Base-by-base conservation (phyloP, 179 eudicot species). In the Actinidia polygama region DNA sequence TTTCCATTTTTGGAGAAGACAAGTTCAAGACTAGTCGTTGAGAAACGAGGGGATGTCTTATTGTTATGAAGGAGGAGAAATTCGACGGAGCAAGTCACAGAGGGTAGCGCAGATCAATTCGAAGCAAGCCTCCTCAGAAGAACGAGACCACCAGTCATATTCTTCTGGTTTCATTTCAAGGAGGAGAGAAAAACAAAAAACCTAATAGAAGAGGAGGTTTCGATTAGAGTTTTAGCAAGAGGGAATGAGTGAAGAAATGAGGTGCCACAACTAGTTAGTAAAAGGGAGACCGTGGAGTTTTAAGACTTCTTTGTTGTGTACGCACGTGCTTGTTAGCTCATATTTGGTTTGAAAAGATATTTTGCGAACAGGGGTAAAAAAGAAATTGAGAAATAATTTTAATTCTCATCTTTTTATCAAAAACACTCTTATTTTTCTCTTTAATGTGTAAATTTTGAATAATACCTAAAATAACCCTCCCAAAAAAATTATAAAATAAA, bases 111-210 rank as follows among this genome's bases (percentile, higher is more conserved):
- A 10, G 72, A 19, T 76, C 81, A 58, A 71, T 66, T 81, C 44
- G 79, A 77, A 11, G 74, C 73, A 19, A 82, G 62, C 58, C 64
- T 72, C 24, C 72, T 78, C 53, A 85, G 12, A 1, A 73, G 64
- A 14, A 62, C n/a, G 40, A 85, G 87, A 71, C 67, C 24, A n/a
- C 21, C 78, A 64, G 73, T 62, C 73, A 61, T 75, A 30, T 85
- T 26, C 6, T 18, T 23, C 87, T 40, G 61, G 68, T 23, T 40
- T 57, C 3, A 8, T 7, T 0, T 1, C 10, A 51, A 40, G 23
- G 19, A 40, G 4, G 40, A 61, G 62, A 74, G 19, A 50, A n/a
- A 51, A 7, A 50, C 44, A 73, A 24, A 73, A 68, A 64, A 23
- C 54, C 54, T 50, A 50, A 50, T 50, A 50, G 54, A 7, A 70